Evolutionary conservation across 345 rosid genomes (phyloP).

Genomic region (Physaria fendleri): DNA sequence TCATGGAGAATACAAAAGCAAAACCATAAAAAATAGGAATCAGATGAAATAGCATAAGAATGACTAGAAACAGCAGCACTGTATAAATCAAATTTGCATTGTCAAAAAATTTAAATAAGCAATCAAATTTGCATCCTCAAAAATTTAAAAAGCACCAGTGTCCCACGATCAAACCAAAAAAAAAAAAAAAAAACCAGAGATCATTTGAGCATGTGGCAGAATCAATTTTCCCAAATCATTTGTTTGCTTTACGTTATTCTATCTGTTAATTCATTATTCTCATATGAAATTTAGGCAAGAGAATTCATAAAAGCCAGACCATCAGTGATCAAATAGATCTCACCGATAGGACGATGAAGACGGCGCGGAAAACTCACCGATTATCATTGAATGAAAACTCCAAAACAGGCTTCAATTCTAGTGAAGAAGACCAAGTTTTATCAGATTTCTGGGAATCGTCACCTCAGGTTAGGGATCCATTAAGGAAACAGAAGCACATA

Average conservation of each 20-base stretch:
- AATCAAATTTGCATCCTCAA: too few relatives aligned
- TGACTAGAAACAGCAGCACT: neutral
- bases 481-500: too few relatives aligned
- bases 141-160: neutral
- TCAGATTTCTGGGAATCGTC: neutral
- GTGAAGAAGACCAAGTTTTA: neutral
- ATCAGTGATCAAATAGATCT: neutral
- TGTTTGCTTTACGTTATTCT: neutral
- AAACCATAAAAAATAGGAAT: neutral
- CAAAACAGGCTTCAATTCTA: neutral
- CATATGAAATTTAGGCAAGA: neutral
- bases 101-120: too few relatives aligned
- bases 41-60: neutral
- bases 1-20: neutral
- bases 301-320: neutral
- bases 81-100: neutral
- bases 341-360: neutral
- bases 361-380: neutral
- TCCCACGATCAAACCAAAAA: slow-evolving; percentile 30
- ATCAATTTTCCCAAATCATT: slow-evolving; percentile 18
- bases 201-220: slow-evolving; percentile 34
- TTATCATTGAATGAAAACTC: neutral
- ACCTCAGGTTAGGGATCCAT: too few relatives aligned
- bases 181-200: neutral
- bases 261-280: slow-evolving; percentile 21